Base-by-base conservation (phyloP, 2,329 filamentous ascomycete species). In the Pyrenophora teres region DNA sequence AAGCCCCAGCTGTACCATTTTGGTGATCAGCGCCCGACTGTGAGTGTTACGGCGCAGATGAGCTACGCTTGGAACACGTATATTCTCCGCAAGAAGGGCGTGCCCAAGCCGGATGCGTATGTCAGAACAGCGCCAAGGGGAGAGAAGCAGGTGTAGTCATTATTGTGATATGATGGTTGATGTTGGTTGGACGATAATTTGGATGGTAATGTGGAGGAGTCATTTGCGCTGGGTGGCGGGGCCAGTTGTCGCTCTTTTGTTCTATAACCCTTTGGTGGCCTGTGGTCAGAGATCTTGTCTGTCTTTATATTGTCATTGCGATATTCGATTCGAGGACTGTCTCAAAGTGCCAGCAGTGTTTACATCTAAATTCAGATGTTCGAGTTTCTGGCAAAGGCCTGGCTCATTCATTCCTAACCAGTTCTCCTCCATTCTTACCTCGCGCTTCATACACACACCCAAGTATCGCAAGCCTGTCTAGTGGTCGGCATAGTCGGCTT, bases 1-100 rank as follows among this genome's bases (percentile, higher is more conserved):
- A 75, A 67, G 63, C 70, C 71, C 30, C 64, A 70, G 41, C 57
- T 78, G 15, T 77, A 77, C 64, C 64, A 73, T 31, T 70, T 75
- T 46, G 70, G 68, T 15, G 56, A 69, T 8, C 45, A 52, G 25
- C 56, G 56, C 10, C 41, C 54, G 8, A 37, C 53, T 2, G 51
- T 57, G 0, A 63, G 59, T 8, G 62, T 62, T 10, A 62, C 57
- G 6, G 46, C 50, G 21, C 60, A 65, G 40, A 56, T 60, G 6
- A 60, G 57, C 45, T 63, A 64, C 9, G 57, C 57, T 9, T 64
- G 54, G 53, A 64, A 63, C 27, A 47, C 57, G 1, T 54, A 59
- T 19, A 46, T 63, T n/a, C 55, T 60, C 5, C 51, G 61, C 12
- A 63, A 55, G 52, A 64, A 63, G 39, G 56, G 51, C 5, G 31